Base-by-base conservation (phyloP, 345 rosid species). In the Cardamine resedifolia region DNA sequence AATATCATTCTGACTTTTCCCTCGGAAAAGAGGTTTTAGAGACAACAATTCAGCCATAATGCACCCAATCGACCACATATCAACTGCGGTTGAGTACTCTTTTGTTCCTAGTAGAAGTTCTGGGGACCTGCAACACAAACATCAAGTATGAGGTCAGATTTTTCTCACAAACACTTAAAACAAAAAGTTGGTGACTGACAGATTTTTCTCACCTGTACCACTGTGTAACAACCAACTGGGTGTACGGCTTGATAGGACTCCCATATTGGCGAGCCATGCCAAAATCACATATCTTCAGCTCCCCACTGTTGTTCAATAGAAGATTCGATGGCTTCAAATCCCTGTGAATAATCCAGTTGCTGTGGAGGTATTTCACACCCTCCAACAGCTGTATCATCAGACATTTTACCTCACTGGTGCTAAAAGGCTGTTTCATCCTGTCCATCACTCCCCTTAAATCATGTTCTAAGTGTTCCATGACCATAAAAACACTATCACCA, bases 11-110 rank as follows among this genome's bases (percentile, higher is more conserved):
- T 64, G 66, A 53, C 81, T 62, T 56, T 78, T 88, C 59, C 98
- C 96, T 56, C 81, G 78, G 65, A 92, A 90, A 8, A 88, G 68
- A 4, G 98, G 93, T 61, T 87, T 84, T 38, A 80, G 84, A 7
- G 87, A 76, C 68, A 92, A 73, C 59, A 92, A 49, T 70, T 92
- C 98, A 36, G 91, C 96, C 98, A 92, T 92, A 59, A 92, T 92
- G 70, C 98, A 92, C 47, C 98, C 98, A 24, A 88, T 76, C 3
- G 98, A 92, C 98, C 98, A 92, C 96, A 92, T 92, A 80, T 92
- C 96, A 64, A 90, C 78, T n/a, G 96, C 92, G 7, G 90, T 88
- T 20, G 96, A 90, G 64, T 92, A 90, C 77, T 82, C 71, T 68
- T 90, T 87, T 24, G 89, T 84, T 75, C 95, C 98, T 49, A 90